Evolutionary conservation across 2,329 filamentous ascomycete genomes (phyloP).

Genomic region (Bipolaris gigantea): DNA sequence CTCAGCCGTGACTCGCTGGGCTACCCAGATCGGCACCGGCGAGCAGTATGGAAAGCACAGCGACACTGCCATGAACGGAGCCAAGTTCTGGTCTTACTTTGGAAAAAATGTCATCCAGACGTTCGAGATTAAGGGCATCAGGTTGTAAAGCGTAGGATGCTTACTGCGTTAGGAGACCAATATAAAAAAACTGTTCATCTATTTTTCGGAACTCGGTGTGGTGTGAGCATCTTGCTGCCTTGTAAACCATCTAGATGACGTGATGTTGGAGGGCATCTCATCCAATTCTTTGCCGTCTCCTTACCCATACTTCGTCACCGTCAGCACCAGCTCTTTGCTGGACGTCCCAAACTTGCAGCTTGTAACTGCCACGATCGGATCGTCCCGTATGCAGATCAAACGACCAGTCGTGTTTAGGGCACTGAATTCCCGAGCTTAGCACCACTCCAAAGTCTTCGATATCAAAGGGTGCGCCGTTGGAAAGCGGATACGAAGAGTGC

Average conservation of each 20-base stretch:
- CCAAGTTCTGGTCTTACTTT: conserved; percentile 11
- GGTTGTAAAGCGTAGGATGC: not conserved
- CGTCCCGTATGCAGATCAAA: conserved; percentile 68
- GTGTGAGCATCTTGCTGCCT: not conserved
- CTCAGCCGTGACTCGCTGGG: conserved; percentile 8
- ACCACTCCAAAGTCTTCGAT: conserved; percentile 72
- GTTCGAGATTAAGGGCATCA: conserved; percentile 10
- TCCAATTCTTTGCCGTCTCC: conserved; percentile 39
- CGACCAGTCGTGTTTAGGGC: conserved; percentile 71
- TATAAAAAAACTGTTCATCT: not conserved
- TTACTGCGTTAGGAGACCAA: not conserved
- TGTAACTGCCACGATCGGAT: conserved; percentile 64
- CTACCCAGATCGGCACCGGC: conserved; percentile 6
- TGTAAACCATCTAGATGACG: not conserved
- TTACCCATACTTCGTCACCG: conserved; percentile 35
- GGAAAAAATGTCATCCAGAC: conserved; percentile 11
- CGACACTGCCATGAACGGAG: conserved; percentile 6
- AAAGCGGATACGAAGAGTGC: conserved; percentile 68
- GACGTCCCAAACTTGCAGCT: conserved; percentile 65
- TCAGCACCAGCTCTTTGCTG: conserved; percentile 46
- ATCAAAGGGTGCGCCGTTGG: conserved; percentile 64
- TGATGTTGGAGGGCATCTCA: conserved; percentile 4
- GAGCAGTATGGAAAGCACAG: conserved; percentile 7
- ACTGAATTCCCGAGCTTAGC: conserved; percentile 64
- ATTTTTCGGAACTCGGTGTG: not conserved